Evolutionary conservation across 2,329 filamentous ascomycete genomes (phyloP).

Genomic region (Paracoccidioides brasiliensis): DNA sequence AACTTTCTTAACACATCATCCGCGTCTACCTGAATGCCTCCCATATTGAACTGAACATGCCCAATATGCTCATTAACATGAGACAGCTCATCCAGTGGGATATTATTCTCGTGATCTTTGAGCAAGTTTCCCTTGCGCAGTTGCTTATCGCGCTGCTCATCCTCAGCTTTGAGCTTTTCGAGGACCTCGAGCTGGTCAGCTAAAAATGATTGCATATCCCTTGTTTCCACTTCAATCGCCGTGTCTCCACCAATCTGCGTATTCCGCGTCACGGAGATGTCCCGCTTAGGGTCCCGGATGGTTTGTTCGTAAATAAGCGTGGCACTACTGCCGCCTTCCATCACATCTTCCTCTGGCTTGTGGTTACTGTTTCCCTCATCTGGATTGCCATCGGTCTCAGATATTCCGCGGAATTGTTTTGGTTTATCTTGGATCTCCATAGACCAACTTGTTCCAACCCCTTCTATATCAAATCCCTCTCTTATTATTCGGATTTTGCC

Average conservation of each 20-base stretch:
- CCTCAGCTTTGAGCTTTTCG: conserved; percentile 49
- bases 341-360: conserved; percentile 9
- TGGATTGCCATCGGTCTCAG: background rate
- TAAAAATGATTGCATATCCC: conserved; percentile 67
- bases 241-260: conserved; percentile 25
- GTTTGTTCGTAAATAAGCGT: conserved; percentile 66
- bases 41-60: conserved; percentile 95
- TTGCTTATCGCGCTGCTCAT: conserved; percentile 32
- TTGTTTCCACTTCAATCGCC: conserved; percentile 47
- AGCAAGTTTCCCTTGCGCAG: conserved; percentile 19
- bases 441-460: conserved; percentile 71
- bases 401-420: conserved; percentile 18
- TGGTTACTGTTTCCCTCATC: conserved; percentile 1
- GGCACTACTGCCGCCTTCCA: conserved; percentile 41
- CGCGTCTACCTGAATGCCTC: conserved; percentile 88
- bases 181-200: conserved; percentile 60
- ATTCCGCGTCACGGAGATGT: conserved; percentile 45
- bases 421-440: conserved; percentile 56
- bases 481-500: conserved; percentile 87
- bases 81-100: conserved; percentile 23
- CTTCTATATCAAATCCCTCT: conserved; percentile 85
- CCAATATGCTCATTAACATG: conserved; percentile 69
- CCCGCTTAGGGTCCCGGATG: conserved; percentile 60
- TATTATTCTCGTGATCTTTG: conserved; percentile 11
- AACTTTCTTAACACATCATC: conserved; percentile 83